Percentiles rank a stretch among this genome's conserved stretches.
Evolutionary conservation across 2,329 filamentous ascomycete genomes (phyloP).

Genomic region (Paramyrothecium roridum): DNA sequence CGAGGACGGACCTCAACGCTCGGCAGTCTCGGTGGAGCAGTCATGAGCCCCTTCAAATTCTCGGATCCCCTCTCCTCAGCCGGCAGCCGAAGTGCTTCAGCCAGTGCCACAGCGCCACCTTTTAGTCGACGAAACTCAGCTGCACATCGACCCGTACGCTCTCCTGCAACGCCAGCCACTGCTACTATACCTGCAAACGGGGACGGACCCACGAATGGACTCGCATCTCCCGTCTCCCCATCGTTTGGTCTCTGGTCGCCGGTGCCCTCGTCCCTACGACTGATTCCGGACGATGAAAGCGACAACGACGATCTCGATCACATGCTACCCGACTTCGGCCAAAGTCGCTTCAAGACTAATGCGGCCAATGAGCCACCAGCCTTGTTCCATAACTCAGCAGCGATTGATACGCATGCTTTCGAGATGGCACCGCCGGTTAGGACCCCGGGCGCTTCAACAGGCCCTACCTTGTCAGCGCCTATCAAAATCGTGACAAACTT

Average conservation of each 20-base stretch:
- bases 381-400: slow-evolving; percentile 5
- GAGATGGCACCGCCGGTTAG: not conserved
- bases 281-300: slow-evolving; percentile 38
- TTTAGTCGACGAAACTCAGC: slow-evolving; percentile 24
- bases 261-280: slow-evolving; percentile 36
- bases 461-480: slow-evolving; percentile 27
- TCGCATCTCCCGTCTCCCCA: slow-evolving; percentile 12
- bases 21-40: slow-evolving; percentile 11
- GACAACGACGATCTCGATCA: slow-evolving; percentile 44
- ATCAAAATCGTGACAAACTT: slow-evolving; percentile 31
- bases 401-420: not conserved
- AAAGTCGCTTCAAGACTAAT: slow-evolving; percentile 25
- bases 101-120: slow-evolving; percentile 30
- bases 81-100: slow-evolving; percentile 42
- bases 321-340: slow-evolving; percentile 51
- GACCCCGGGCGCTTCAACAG: not conserved
- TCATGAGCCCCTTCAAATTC: slow-evolving; percentile 34
- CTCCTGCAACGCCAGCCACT: slow-evolving; percentile 11
- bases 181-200: slow-evolving; percentile 8
- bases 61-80: slow-evolving; percentile 37
- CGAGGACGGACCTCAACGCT: slow-evolving; percentile 34
- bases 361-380: slow-evolving; percentile 7
- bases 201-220: slow-evolving; percentile 14
- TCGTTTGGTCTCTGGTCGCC: slow-evolving; percentile 29
- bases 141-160: slow-evolving; percentile 19